phyloP scores from a whole-genome alignment of 441 rosid genomes.

The Pelargonium myrrhifolium region DNA sequence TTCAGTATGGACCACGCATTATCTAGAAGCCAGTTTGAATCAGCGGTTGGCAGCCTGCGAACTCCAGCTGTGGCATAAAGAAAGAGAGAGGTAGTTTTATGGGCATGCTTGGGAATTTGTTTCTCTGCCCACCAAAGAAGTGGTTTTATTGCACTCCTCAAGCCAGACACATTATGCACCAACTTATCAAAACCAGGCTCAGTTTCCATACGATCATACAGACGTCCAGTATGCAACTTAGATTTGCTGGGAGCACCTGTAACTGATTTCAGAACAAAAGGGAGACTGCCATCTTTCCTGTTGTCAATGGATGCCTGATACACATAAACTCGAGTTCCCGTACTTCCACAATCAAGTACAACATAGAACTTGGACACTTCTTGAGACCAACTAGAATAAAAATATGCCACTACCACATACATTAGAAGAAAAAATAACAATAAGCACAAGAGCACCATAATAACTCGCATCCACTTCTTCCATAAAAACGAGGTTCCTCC shows the following conservation, averaged over 20 bases:
- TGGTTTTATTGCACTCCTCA: conserved; percentile 76
- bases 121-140: conserved; percentile 84
- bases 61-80: conserved; percentile 96
- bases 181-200: conserved; percentile 90
- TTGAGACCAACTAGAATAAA: conserved; percentile 63
- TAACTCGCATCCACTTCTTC: conserved; percentile 55
- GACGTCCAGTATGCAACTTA: conserved; percentile 52
- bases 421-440: conserved; percentile 49
- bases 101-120: conserved; percentile 77
- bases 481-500: conserved; percentile 38
- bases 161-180: conserved; percentile 64
- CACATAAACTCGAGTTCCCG: conserved; percentile 88
- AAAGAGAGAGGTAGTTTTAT: conserved; percentile 70
- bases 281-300: conserved; percentile 52
- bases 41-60: conserved; percentile 65
- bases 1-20: conserved; percentile 77
- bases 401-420: conserved; percentile 43
- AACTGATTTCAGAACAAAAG: conserved; percentile 55
- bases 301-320: conserved; percentile 63
- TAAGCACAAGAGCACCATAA: conserved; percentile 46
- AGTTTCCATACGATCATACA: conserved; percentile 96
- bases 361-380: conserved; percentile 74
- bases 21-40: conserved; percentile 88
- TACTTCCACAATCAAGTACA: conserved; percentile 98
- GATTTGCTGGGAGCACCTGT: conserved; percentile 62